Evolutionary conservation across 495 filamentous ascomycete species (phyloP), one percentile per base, ranked within the genome.

Genomic region (Podospora sp.): DNA sequence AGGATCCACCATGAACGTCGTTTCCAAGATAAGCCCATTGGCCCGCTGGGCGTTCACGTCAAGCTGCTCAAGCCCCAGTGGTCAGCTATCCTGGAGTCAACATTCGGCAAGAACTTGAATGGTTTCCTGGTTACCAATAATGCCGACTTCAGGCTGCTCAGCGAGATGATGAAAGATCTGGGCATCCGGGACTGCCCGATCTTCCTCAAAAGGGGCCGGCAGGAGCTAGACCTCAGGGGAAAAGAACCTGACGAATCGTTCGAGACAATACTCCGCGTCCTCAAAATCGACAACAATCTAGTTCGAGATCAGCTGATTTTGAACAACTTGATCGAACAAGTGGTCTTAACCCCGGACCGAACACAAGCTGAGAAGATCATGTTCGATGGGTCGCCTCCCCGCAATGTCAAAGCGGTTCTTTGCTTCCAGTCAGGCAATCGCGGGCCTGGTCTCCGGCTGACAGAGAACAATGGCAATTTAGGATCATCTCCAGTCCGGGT

Each of bases 271-370:
- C 80, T 97, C 46, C 84, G 91, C 58, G 86, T 90, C 6, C 83
- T 99, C 50, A 87, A 93, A 80, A 89, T 99, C 69, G 90, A 95
- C 68, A 88, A 94, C 74, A 85, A 89, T 16, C 76, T 89, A 52
- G 91, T 96, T 24, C 88, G 87, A 36, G 88, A 90, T 66, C 89
- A 93, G 60, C 78, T 98, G 33, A 90, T 99, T 74, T 92, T 99
- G 74, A 88, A 87, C 62, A 83, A 94, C 71, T 77, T 81, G 8
- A 91, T 97, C 55, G 95, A 99, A 65, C 94, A 98, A 72, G 88
- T 89, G 12, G 83, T 97, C 11, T 76, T 99, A 2, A 88, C 97
- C 55, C 84, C 88, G 52, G 78, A 87, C 51, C 80, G 91, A 20
- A 72, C 81, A 12, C 83, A 91, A 62, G 96, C 90, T 1, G 80